Evolutionary conservation across 2,329 filamentous ascomycete species (phyloP).

Genomic region (Dothiorella sarmentorum): DNA sequence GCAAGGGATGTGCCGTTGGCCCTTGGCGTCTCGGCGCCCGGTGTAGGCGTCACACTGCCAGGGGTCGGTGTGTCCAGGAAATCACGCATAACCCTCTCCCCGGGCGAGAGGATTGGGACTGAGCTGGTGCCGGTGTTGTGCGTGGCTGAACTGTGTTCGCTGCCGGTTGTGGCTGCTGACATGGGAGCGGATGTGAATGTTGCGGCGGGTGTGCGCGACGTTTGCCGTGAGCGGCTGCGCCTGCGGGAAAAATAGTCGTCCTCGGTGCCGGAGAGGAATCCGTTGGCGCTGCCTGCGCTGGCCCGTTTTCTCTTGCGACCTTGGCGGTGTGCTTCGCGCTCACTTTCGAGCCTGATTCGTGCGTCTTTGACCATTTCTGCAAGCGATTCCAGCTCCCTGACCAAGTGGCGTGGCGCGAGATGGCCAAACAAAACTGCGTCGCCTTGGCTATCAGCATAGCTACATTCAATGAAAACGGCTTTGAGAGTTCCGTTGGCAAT

Average conservation of each 20-base stretch:
- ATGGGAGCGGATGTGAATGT: not conserved
- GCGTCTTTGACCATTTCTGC: slow-evolving; percentile 65
- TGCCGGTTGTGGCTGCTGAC: not conserved
- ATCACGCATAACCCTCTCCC: slow-evolving; percentile 9
- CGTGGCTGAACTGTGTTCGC: not conserved
- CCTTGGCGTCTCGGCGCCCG: not conserved
- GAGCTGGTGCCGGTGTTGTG: not conserved
- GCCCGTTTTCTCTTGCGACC: slow-evolving; percentile 64
- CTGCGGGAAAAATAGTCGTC: not conserved
- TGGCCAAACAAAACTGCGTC: slow-evolving; percentile 84
- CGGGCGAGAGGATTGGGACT: not conserved
- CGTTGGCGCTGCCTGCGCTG: slow-evolving; percentile 25
- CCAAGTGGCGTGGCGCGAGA: slow-evolving; percentile 76
- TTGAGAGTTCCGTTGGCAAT: slow-evolving; percentile 68
- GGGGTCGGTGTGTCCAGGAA: slow-evolving; percentile 11
- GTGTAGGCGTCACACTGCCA: not conserved
- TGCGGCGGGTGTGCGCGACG: not conserved
- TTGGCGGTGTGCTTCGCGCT: slow-evolving; percentile 35
- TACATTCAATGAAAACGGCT: slow-evolving; percentile 94
- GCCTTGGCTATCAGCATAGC: slow-evolving; percentile 76
- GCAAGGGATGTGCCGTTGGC: not conserved
- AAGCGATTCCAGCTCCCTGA: slow-evolving; percentile 71
- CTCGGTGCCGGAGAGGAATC: slow-evolving; percentile 11
- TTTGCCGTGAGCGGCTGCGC: slow-evolving; percentile 12
- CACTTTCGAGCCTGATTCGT: slow-evolving; percentile 32